Base-by-base conservation (phyloP, 441 rosid genomes). In the Erodium moschatum region DNA sequence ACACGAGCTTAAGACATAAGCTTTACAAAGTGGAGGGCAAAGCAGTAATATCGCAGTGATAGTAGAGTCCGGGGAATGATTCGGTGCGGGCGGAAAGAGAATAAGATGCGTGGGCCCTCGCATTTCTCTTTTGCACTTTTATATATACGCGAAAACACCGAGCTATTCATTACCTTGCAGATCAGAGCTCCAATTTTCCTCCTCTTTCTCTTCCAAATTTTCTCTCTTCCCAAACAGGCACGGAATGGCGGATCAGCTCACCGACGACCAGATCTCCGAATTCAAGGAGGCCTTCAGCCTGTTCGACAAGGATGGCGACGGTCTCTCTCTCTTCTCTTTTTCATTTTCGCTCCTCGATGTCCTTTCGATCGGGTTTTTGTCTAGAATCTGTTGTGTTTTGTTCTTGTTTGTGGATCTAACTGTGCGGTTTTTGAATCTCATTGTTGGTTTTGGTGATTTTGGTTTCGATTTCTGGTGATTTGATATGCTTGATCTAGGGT, bases 271-370 rank as follows among this genome's bases (percentile, higher is more conserved):
- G 88, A 91, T 89, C 91, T 84, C 96, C 1, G 96, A 91, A 77
- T 91, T 91, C 76, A 89, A 87, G 79, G 96, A 91, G 79, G 93
- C 96, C 38, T 91, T 89, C 76, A 89, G 96, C 82, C 73, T 89
- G 78, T 89, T 91, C 79, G 91, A 91, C 80, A 89, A 91, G 83
- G 97, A 91, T 69, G 97, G 97, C 72, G 97, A 91, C 66, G 96
- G 96, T 91, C 65, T 19, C 80, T 56, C 67, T 66, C 75, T 33
- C 62, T 5, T 13, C 4, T 12, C 21, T 4, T 13, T 8, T 31
- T 66, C 21, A 48, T 65, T 42, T 18, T 0, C 27, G 27, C 27
- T 24, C 27, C 2, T 2, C 27, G 71, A 18, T 38, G 33, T 33
- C 42, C 8, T 38, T 38, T 38, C 9, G 7, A 5, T 9, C 9